A percentile compares a stretch with the other conserved stretches of the same genome.
These are phyloP conservation scores for Myxozyma mucilagina DNA, from an alignment of 805 yeast genomes.

Conservation along the genomic window DNA sequence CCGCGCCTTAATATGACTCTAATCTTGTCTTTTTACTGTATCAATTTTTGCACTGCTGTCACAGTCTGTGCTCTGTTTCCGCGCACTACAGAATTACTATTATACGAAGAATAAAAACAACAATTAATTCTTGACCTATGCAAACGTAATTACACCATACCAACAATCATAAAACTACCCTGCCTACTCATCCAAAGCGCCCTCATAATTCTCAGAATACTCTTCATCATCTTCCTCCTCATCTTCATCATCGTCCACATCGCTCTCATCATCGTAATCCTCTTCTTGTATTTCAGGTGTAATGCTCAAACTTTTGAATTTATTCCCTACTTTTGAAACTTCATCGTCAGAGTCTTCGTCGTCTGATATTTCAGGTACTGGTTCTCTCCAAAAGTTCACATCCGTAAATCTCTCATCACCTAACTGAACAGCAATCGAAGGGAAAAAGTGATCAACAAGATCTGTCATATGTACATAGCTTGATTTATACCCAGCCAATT, in stretches of 20 bases:
- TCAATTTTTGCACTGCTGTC: too few relatives aligned
- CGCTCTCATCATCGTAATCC: slow-evolving; percentile 40
- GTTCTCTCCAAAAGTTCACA: slow-evolving; percentile 89
- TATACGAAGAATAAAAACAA: too few relatives aligned
- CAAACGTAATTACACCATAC: neutral
- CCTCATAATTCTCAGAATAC: slow-evolving; percentile 4
- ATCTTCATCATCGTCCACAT: slow-evolving; percentile 40
- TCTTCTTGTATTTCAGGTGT: slow-evolving; percentile 22
- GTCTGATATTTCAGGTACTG: slow-evolving; percentile 54
- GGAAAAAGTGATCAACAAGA: slow-evolving; percentile 95
- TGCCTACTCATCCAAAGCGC: slow-evolving; percentile 2
- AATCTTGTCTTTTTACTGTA: too few relatives aligned
- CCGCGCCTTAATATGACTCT: too few relatives aligned
- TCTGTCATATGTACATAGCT: slow-evolving; percentile 89
- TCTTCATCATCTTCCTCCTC: slow-evolving; percentile 34
- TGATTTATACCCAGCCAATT: slow-evolving; percentile 87
- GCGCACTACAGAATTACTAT: too few relatives aligned
- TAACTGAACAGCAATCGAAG: slow-evolving; percentile 57
- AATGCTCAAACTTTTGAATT: slow-evolving; percentile 3
- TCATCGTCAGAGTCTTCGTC: slow-evolving; percentile 32
- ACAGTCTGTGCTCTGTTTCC: too few relatives aligned
- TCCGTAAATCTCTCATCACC: slow-evolving; percentile 71
- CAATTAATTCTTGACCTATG: neutral
- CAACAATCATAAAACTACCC: neutral
- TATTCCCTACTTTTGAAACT: neutral